phyloP scores from a whole-genome alignment of 2,329 filamentous ascomycete genomes.

The Cladophialophora psammophila region DNA sequence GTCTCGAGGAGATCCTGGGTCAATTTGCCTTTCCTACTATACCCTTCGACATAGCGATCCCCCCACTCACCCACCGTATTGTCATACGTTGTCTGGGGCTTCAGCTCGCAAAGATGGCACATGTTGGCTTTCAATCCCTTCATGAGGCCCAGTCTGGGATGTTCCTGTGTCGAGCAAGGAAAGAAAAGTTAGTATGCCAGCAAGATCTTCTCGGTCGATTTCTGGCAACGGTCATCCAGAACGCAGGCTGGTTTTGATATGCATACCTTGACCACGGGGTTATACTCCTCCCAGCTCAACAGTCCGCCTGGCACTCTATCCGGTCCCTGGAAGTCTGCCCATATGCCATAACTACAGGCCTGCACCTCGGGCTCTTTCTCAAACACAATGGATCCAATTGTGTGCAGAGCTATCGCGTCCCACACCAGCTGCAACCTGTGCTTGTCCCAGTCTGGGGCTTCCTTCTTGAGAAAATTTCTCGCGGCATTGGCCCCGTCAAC shows the following conservation, averaged over 20 bases:
- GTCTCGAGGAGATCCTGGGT: constrained; percentile 41
- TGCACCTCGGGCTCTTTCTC: constrained; percentile 54
- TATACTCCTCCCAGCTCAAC: constrained; percentile 45
- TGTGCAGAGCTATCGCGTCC: constrained; percentile 57
- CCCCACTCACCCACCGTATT: constrained; percentile 48
- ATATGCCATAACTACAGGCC: constrained; percentile 46
- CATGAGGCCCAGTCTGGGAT: constrained; percentile 48
- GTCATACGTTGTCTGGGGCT: constrained; percentile 52
- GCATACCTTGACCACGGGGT: constrained; percentile 41
- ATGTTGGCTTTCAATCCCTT: constrained; percentile 49
- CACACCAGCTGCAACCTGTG: constrained; percentile 57
- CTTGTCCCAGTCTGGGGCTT: constrained; percentile 48
- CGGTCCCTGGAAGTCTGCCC: constrained; percentile 51
- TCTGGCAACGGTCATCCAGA: too few species aligned
- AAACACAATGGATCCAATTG: constrained; percentile 47
- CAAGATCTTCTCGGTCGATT: too few species aligned
- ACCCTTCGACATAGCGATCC: constrained; percentile 48
- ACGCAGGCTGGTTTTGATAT: not conserved
- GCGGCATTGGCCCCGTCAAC: constrained; percentile 59
- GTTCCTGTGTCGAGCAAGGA: constrained; percentile 36
- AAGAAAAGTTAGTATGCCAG: too few species aligned
- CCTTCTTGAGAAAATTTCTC: constrained; percentile 45
- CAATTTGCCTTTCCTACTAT: constrained; percentile 46
- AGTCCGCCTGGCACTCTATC: constrained; percentile 43
- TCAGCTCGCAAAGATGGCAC: constrained; percentile 51